Percentiles rank a stretch among this genome's conserved stretches.
These are phyloP conservation scores for Brassica hybrid DNA, from an alignment of 441 rosid genomes.

Conservation along the genomic window DNA sequence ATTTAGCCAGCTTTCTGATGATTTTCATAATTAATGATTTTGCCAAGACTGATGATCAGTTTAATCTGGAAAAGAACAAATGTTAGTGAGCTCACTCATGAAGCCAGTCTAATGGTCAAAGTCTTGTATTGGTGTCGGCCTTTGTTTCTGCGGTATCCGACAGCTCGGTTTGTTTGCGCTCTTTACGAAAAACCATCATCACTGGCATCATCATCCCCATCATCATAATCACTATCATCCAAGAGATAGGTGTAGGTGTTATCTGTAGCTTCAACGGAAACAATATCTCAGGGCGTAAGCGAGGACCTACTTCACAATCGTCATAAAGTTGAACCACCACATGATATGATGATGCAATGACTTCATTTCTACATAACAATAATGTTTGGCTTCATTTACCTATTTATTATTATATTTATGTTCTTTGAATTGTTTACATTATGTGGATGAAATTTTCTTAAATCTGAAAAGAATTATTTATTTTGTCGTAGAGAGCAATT, in stretches of 20 bases:
- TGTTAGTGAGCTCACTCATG: slow-evolving; percentile 18
- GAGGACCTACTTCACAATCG: slow-evolving; percentile 16
- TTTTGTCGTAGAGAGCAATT: neutral
- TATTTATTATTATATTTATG: slow-evolving; percentile 1
- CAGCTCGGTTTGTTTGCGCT: neutral
- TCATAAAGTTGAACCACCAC: slow-evolving; percentile 26
- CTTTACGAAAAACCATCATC: neutral
- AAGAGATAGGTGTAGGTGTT: neutral
- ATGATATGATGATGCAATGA: slow-evolving; percentile 28
- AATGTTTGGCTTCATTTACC: slow-evolving; percentile 34
- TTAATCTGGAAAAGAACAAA: slow-evolving; percentile 10
- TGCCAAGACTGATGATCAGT: neutral
- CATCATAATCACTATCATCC: neutral
- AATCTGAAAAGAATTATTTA: neutral
- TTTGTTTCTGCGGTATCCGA: neutral
- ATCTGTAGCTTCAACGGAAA: neutral
- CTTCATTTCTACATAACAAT: slow-evolving; percentile 35
- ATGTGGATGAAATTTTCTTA: neutral
- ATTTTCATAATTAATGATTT: neutral
- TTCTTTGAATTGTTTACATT: slow-evolving; percentile 4
- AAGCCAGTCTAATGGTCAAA: neutral
- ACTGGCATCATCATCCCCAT: neutral
- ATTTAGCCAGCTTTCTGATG: neutral
- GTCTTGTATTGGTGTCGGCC: neutral
- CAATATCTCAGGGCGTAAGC: neutral